Evolutionary conservation across 73 alveolate genomes (phyloP).

Genomic region (Uronychia setigera): DNA sequence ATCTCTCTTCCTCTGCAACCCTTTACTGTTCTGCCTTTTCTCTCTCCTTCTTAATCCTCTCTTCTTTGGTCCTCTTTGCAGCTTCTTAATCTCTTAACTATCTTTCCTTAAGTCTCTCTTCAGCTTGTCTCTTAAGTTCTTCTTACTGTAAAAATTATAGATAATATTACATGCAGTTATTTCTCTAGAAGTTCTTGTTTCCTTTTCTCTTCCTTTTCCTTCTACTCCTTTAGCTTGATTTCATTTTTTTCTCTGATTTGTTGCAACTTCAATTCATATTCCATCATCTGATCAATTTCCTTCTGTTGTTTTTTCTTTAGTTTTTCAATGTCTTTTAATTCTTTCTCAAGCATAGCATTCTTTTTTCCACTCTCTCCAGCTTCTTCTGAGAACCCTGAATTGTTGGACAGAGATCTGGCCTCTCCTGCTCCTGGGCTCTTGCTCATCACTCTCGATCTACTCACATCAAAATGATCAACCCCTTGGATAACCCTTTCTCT

Average conservation of each 20-base stretch:
- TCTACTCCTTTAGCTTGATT: constrained; percentile 31
- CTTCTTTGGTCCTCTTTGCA: constrained; percentile 27
- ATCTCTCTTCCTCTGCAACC: constrained; percentile 14
- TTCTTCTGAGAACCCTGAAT: background rate
- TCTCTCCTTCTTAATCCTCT: constrained; percentile 44
- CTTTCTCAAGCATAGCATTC: constrained; percentile 47
- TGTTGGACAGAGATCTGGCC: background rate
- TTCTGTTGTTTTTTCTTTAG: constrained; percentile 44
- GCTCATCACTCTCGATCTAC: constrained; percentile 3
- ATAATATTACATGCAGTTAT: constrained; percentile 12
- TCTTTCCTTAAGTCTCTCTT: constrained; percentile 33
- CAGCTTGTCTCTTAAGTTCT: constrained; percentile 53
- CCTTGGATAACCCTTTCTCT: constrained; percentile 5
- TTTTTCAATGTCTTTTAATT: constrained; percentile 21
- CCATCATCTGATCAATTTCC: constrained; percentile 56
- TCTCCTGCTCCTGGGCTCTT: background rate
- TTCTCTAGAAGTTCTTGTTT: constrained; percentile 8
- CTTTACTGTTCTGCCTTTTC: constrained; percentile 57
- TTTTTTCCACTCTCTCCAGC: constrained; percentile 15
- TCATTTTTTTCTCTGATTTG: constrained; percentile 39
- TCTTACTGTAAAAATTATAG: background rate
- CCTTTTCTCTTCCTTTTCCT: constrained; percentile 40
- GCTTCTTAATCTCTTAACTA: constrained; percentile 11
- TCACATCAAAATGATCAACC: background rate
- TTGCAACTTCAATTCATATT: constrained; percentile 51